Conservation (phyloP, 805 yeast genomes). For the Hanseniaspora mollemarum region DNA sequence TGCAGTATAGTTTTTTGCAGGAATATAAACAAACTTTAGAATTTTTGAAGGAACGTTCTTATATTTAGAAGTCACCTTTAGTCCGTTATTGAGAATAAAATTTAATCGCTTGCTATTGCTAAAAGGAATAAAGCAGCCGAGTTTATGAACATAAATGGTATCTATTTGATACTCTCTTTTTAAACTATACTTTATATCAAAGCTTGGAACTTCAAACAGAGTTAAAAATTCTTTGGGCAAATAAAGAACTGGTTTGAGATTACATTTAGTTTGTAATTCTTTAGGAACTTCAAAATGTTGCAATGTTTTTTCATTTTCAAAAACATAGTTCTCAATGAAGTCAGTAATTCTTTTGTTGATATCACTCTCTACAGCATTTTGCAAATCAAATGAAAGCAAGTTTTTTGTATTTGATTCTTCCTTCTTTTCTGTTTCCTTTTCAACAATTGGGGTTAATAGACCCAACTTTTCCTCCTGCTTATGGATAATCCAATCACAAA, state of each 20-base stretch:
- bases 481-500: constrained; percentile 1
- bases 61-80: constrained; percentile 59
- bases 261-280: constrained; percentile 26
- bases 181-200: constrained; percentile 48
- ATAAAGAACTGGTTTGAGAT: constrained; percentile 47
- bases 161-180: constrained; percentile 26
- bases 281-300: constrained; percentile 14
- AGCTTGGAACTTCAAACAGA: constrained; percentile 12
- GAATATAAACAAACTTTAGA: constrained; percentile 45
- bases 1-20: constrained; percentile 15
- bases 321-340: constrained; percentile 1
- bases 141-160: constrained; percentile 7
- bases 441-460: not conserved
- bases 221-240: constrained; percentile 27
- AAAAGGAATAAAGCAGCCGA: constrained; percentile 64
- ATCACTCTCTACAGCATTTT: too few relatives aligned
- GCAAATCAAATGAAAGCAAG: not conserved
- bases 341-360: constrained; percentile 1
- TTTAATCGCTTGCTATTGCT: constrained; percentile 30
- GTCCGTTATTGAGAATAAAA: constrained; percentile 37
- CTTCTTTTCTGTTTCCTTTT: not conserved
- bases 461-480: constrained; percentile 5
- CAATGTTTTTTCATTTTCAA: not conserved
- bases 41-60: constrained; percentile 35
- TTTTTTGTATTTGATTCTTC: not conserved